These are phyloP conservation scores for Leccinum longicurvipes DNA, from an alignment of 768 basidiomycete genomes.

Conservation along the genomic window DNA sequence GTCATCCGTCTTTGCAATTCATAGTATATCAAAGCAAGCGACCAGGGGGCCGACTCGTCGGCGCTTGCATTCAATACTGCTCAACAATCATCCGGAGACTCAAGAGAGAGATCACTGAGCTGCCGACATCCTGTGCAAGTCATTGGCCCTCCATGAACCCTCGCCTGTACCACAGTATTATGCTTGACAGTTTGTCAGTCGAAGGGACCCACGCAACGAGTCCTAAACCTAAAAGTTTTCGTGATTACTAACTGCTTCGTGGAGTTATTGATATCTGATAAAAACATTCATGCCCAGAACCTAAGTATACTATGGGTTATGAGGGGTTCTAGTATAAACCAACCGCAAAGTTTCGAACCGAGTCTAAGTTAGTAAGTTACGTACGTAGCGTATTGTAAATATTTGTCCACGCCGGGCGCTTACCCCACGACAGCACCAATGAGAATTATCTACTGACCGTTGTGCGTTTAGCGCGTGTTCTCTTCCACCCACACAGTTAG, in stretches of 20 bases:
- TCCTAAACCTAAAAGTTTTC: background rate
- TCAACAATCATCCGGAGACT: too few relatives aligned
- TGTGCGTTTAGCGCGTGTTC: background rate
- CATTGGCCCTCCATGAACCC: background rate
- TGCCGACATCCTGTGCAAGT: background rate
- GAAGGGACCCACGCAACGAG: too few relatives aligned
- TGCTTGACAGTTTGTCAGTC: background rate
- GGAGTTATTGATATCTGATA: background rate
- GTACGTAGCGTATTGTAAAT: too few relatives aligned
- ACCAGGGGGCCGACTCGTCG: too few relatives aligned
- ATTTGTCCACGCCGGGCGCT: conserved; percentile 16
- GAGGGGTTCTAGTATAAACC: too few relatives aligned
- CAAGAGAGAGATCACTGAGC: background rate
- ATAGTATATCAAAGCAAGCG: too few relatives aligned
- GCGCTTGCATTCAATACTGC: too few relatives aligned
- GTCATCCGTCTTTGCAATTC: too few relatives aligned
- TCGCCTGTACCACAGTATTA: background rate
- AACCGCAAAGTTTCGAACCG: too few relatives aligned
- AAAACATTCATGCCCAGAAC: too few relatives aligned
- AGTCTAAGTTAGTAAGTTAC: too few relatives aligned
- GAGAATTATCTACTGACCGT: background rate
- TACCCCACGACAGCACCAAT: background rate
- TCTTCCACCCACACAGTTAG: background rate
- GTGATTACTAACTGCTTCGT: background rate
- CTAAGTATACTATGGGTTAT: too few relatives aligned